A percentile compares a stretch with the other conserved stretches of the same genome.
Evolutionary conservation across 441 rosid genomes (phyloP).

Genomic region (Jatropha multifida): DNA sequence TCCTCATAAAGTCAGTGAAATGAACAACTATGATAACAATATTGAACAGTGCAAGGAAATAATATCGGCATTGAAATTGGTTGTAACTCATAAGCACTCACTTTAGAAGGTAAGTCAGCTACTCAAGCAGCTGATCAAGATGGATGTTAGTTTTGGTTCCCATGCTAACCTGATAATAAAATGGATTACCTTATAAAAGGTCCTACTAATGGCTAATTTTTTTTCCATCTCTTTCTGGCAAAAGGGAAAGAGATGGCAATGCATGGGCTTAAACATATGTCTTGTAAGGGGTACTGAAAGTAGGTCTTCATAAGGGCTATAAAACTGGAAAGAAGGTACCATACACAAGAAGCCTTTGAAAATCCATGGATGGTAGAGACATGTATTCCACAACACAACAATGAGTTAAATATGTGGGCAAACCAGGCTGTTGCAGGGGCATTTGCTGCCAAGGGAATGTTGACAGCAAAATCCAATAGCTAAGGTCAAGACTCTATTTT

Average conservation of each 20-base stretch:
- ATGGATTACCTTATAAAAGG: not conserved
- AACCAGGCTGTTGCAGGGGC: not conserved
- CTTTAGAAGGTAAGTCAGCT: not conserved
- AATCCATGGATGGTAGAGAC: not conserved
- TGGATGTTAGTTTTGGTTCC: not conserved
- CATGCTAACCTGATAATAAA: not conserved
- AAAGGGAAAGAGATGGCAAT: not conserved
- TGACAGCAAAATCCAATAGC: not conserved
- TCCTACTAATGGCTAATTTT: not conserved
- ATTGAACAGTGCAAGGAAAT: not conserved
- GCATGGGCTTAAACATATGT: not conserved
- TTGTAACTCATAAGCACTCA: too few species aligned
- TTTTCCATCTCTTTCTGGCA: not conserved
- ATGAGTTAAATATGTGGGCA: not conserved
- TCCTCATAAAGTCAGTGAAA: not conserved
- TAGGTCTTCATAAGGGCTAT: not conserved
- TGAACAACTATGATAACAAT: not conserved
- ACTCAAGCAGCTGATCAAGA: not conserved
- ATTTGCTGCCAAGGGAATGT: not conserved
- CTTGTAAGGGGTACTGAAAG: too few species aligned
- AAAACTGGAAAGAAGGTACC: not conserved
- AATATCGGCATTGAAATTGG: not conserved
- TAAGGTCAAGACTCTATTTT: not conserved
- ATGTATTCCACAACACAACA: not conserved
- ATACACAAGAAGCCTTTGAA: not conserved